These are phyloP conservation scores for Fallopia convolvulus DNA, from an alignment of 148 eudicot genomes.

Conservation along the genomic window DNA sequence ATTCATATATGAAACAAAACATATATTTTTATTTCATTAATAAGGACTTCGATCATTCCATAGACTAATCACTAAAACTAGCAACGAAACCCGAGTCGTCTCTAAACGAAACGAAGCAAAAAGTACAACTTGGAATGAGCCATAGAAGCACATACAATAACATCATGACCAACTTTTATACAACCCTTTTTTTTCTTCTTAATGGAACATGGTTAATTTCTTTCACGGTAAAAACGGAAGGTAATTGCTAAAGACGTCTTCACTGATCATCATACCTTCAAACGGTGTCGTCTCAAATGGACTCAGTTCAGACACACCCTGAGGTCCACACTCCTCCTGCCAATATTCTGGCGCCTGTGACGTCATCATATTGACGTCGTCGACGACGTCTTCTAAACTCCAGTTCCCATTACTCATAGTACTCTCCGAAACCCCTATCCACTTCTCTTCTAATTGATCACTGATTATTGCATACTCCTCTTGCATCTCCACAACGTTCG, in stretches of 20 bases:
- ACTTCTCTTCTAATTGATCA: neutral
- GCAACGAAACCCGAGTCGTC: neutral
- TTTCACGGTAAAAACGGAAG: neutral
- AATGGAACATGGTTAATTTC: neutral
- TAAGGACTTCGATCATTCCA: neutral
- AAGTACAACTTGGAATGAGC: neutral
- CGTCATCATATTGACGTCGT: neutral
- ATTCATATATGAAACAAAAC: too few relatives aligned
- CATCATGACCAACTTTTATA: neutral
- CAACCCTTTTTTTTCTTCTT: neutral
- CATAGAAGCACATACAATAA: neutral
- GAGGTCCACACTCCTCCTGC: neutral
- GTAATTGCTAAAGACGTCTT: neutral
- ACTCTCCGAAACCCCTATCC: neutral
- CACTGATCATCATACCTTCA: conserved; percentile 4
- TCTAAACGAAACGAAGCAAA: neutral
- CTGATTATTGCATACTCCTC: neutral
- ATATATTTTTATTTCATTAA: neutral
- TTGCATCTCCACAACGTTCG: neutral
- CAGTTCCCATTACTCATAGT: neutral
- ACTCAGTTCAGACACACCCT: neutral
- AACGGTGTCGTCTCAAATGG: neutral
- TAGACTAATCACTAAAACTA: neutral
- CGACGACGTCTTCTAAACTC: neutral
- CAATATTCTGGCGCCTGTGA: neutral